Conservation (phyloP, 2,329 filamentous ascomycete genomes). For the Hypoxylon sp. region DNA sequence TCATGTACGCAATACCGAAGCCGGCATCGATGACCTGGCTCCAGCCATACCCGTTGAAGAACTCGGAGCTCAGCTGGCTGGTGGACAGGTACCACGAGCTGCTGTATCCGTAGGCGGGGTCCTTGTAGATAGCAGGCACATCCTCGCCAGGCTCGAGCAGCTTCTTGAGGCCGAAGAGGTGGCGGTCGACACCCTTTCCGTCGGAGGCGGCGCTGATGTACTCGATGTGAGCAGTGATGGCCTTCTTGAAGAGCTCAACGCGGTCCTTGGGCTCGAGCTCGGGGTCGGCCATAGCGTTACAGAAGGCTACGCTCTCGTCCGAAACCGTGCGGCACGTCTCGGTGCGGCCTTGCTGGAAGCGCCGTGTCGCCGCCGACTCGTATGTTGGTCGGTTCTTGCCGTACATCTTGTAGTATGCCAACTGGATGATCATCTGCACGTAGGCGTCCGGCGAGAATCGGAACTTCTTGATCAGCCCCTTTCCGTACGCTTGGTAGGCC, state of each 20-base stretch:
- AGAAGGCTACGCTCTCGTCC: conserved; percentile 91
- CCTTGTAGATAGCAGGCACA: conserved; percentile 82
- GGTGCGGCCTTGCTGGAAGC: conserved; percentile 95
- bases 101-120: conserved; percentile 86
- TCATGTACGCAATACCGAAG: conserved; percentile 99
- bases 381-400: conserved; percentile 98
- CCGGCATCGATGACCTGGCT: conserved; percentile 96
- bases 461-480: conserved; percentile 99
- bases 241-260: conserved; percentile 80
- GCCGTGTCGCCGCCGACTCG: conserved; percentile 92
- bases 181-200: conserved; percentile 92
- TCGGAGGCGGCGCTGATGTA: conserved; percentile 92
- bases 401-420: conserved; percentile 99
- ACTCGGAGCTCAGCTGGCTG: conserved; percentile 92
- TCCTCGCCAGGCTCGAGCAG: conserved; percentile 82
- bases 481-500: conserved; percentile 96
- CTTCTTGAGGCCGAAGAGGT: conserved; percentile 97
- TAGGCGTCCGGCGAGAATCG: conserved; percentile 97
- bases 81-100: conserved; percentile 89
- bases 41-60: conserved; percentile 99
- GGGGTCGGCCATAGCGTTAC: conserved; percentile 81
- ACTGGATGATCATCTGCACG: conserved; percentile 98
- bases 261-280: conserved; percentile 69
- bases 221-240: conserved; percentile 82
- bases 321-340: conserved; percentile 95